phyloP scores from a whole-genome alignment of 2,329 filamentous ascomycete genomes.

The Arthrobotrys conoides region DNA sequence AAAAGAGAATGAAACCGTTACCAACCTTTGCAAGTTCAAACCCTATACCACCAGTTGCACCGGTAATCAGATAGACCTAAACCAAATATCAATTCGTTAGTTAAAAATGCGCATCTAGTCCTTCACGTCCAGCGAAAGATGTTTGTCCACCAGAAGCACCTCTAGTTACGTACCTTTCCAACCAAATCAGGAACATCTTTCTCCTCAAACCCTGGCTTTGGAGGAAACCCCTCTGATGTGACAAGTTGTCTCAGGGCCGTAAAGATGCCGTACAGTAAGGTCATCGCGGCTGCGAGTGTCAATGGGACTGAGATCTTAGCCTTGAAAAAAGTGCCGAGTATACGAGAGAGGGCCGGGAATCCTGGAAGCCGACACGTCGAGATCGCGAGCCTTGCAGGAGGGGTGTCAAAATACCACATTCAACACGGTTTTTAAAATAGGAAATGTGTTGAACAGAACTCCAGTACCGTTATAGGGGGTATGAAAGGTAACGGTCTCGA shows the following conservation, averaged over 20 bases:
- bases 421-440: not conserved
- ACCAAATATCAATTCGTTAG: not conserved
- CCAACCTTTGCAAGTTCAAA: conserved; percentile 69
- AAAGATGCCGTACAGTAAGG: conserved; percentile 17
- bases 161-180: conserved; percentile 65
- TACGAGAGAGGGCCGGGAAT: not conserved
- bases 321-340: conserved; percentile 4
- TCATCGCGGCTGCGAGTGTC: conserved; percentile 3
- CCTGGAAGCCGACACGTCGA: not conserved
- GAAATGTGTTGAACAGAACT: not conserved
- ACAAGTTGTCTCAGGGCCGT: conserved; percentile 17
- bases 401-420: conserved; percentile 1
- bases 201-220: conserved; percentile 68
- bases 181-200: conserved; percentile 67
- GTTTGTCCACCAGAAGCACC: too few species aligned
- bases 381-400: not conserved
- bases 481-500: not conserved
- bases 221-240: conserved; percentile 64
- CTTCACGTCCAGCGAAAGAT: conserved; percentile 9
- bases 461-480: too few species aligned
- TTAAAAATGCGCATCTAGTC: not conserved
- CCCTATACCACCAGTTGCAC: conserved; percentile 70
- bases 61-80: conserved; percentile 70
- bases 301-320: conserved; percentile 9
- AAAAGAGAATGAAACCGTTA: not conserved